Evolutionary conservation across 2,329 filamentous ascomycete species (phyloP), one percentile per base, ranked within the genome.

Genomic region (Aspergillus caelatus): DNA sequence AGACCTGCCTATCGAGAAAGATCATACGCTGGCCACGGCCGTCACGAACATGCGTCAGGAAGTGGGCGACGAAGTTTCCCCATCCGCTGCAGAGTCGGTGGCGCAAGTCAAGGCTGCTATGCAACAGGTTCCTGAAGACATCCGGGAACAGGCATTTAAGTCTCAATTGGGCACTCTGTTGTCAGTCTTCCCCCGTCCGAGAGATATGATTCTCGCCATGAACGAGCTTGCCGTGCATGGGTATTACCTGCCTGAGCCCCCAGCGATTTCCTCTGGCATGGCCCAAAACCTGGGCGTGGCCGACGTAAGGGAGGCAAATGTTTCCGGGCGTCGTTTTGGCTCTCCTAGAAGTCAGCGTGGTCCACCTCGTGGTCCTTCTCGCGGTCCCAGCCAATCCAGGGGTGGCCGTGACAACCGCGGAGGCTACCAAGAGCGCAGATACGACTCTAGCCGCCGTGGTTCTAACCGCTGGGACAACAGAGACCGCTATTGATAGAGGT

Each of bases 211-310:
- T n/a, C 72, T 79, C 16, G 74, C 75, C 11, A 75, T 84, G 32
- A 83, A 84, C 65, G 71, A 78, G 56, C 71, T 82, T 21, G 78
- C 81, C 9, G 74, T 78, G 48, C 78, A 81, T 64, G 82, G 83
- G 12, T 62, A 61, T 78, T 80, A 81, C 7, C 76, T 85, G 71
- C 64, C 75, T 5, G 67, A 72, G 28, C 77, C 81, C 16, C 83
- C 83, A 7, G 30, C 55, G 1, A 59, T 80, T 16, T 60, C 58
- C 23, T 57, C 59, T 4, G 55, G 36, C 7, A 52, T 75, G 28
- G 72, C 71, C 10, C 36, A 61, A 8, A 78, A 73, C 65, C 62
- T 79, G 26, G 75, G 77, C 12, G 68, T 78, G 14, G 36, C 39
- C 3, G 53, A 67, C 12, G 55, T 74, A 11, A 56, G 63, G 23